Conservation (phyloP, 1,284 basidiomycete genomes). For the Ustilago tritici region DNA sequence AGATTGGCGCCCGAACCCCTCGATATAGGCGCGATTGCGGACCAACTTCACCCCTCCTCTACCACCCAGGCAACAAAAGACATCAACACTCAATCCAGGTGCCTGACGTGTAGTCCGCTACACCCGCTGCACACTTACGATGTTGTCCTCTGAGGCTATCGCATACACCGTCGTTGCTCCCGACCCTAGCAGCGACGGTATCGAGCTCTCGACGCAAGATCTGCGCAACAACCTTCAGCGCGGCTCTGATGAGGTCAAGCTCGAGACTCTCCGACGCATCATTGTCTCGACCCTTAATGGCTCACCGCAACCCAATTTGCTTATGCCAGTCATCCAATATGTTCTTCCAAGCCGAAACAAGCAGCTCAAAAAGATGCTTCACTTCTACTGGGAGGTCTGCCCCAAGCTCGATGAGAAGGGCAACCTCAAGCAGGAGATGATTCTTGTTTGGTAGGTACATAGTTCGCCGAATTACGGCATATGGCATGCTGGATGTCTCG, state of each 20-base stretch:
- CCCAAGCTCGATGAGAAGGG: conserved; percentile 97
- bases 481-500: too few species aligned
- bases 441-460: conserved; percentile 88
- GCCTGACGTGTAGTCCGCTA: neutral
- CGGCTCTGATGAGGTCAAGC: conserved; percentile 95
- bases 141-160: conserved; percentile 51
- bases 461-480: neutral
- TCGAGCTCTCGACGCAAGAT: conserved; percentile 73
- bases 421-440: conserved; percentile 99
- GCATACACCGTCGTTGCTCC: conserved; percentile 57
- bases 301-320: conserved; percentile 85
- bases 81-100: neutral
- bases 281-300: conserved; percentile 96
- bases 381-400: conserved; percentile 99
- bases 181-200: conserved; percentile 51
- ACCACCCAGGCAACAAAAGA: neutral
- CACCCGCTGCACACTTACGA: conserved; percentile 6
- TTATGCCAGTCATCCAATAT: conserved; percentile 99
- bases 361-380: conserved; percentile 93
- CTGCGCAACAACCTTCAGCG: conserved; percentile 89
- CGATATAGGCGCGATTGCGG: neutral
- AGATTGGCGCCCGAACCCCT: neutral
- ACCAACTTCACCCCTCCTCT: neutral
- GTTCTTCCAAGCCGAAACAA: conserved; percentile 95
- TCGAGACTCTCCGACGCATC: conserved; percentile 95